A percentile compares a stretch with the other conserved stretches of the same genome.
Conservation (phyloP, 2,329 filamentous ascomycete species). For the Sclerotinia nivalis region DNA sequence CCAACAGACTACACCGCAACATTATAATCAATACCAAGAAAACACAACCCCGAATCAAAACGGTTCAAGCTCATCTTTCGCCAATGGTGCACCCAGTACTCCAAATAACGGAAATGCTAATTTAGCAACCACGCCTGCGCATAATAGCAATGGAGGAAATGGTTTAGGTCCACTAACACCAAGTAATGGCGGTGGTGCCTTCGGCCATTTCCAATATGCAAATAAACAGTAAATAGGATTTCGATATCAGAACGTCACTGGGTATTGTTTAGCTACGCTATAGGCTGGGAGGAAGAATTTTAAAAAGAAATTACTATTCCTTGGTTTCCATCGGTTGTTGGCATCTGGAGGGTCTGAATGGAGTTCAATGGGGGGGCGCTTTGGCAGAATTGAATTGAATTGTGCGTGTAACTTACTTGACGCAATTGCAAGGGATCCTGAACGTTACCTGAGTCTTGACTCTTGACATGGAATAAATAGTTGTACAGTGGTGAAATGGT, state of each 20-base stretch:
- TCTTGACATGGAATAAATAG: not conserved
- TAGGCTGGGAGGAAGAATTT: not conserved
- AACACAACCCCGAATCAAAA: conserved; percentile 56
- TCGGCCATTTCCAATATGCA: conserved; percentile 63
- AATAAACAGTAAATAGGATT: conserved; percentile 31
- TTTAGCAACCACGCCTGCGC: conserved; percentile 48
- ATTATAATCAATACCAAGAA: conserved; percentile 46
- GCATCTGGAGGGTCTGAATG: conserved; percentile 1
- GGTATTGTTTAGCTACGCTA: not conserved
- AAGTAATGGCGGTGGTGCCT: conserved; percentile 71
- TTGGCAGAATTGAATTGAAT: not conserved
- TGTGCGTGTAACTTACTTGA: not conserved
- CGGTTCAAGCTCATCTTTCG: conserved; percentile 49
- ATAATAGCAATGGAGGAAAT: conserved; percentile 50
- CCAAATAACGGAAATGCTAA: conserved; percentile 70
- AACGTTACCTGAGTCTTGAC: not conserved
- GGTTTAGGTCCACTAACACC: conserved; percentile 75
- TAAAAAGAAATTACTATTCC: conserved; percentile 9
- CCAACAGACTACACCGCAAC: conserved; percentile 45
- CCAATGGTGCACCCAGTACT: conserved; percentile 56
- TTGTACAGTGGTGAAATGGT: not conserved
- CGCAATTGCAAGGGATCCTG: not conserved
- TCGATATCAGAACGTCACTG: not conserved
- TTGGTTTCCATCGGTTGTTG: not conserved
- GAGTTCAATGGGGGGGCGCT: conserved; percentile 10